Base-by-base conservation (phyloP, 768 basidiomycete genomes). In the Russula virescens region DNA sequence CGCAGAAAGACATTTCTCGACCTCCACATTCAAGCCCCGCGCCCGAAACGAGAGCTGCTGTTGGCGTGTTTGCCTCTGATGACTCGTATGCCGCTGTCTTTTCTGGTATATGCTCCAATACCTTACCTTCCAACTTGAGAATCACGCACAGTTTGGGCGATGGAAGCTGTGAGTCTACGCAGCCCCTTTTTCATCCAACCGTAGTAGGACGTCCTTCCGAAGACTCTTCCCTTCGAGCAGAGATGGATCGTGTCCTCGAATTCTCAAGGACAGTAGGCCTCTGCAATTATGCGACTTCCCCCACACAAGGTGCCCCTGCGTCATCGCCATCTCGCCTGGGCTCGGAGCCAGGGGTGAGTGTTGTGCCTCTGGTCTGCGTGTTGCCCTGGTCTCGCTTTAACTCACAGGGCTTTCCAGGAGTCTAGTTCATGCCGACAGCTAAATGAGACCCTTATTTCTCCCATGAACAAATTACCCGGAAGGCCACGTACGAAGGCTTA, bases 251-350 rank as follows among this genome's bases (percentile, higher is more conserved):
- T 6, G n/a, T 64, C 21, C 63, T 64, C n/a, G 42, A 64, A 23
- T 64, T 64, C 34, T 64, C 63, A 26, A 59, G 34, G 47, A 64
- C 38, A 13, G 46, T 64, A 21, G 63, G 63, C 21, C 53, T 64
- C 38, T 64, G 63, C 53, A 64, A 64, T 28, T 64, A 64, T 42
- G 26, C 21, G 18, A 50, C 21, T 14, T 49, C 47, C 34, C 45
- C 35, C 11, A 45, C 10, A 43, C 31, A 14, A 49, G 19, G 21
- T 13, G 28, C 13, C 23, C 25, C 21, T 4, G 34, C 13, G 21
- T 35, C 42, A 23, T 19, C 5, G 16, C 10, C 13, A 54, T 46
- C 63, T 31, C 46, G 26, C 31, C 18, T 45, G 31, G 42, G 21
- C 45, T 51, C 45, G 11, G 52, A 55, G 18, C 16, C 47, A 16